Evolutionary conservation across 495 filamentous ascomycete species (phyloP).

Genomic region (Astrothelium macrocarpum): DNA sequence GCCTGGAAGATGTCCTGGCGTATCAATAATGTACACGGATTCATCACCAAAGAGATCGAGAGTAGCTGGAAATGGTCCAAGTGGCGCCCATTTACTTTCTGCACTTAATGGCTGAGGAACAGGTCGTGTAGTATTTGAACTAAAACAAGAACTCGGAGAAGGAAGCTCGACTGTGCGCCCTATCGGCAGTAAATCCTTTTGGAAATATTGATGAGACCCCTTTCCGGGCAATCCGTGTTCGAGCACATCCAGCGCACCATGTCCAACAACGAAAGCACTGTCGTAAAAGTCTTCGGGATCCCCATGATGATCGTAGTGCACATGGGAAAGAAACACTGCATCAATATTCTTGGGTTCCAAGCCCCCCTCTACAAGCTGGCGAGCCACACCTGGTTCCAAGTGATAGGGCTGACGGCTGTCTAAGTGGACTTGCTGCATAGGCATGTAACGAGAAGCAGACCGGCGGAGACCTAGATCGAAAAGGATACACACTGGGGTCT

Average conservation of each 20-base stretch:
- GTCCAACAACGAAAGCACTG: conserved; percentile 39
- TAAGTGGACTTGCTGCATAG: conserved; percentile 34
- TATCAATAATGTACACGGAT: conserved; percentile 27
- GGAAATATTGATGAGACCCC: conserved; percentile 29
- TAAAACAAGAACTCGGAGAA: conserved; percentile 4
- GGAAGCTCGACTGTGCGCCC: conserved; percentile 27
- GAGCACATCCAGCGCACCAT: conserved; percentile 37
- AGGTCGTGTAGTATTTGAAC: background rate
- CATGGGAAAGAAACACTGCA: conserved; percentile 39
- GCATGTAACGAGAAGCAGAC: conserved; percentile 33
- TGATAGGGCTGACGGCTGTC: conserved; percentile 31
- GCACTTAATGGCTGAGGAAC: background rate
- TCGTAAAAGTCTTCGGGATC: conserved; percentile 37
- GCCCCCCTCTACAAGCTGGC: conserved; percentile 28
- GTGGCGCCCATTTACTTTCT: conserved; percentile 19
- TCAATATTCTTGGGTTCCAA: conserved; percentile 31
- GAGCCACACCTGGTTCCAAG: conserved; percentile 32
- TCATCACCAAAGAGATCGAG: conserved; percentile 30
- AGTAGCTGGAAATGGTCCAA: conserved; percentile 25
- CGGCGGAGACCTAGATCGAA: conserved; percentile 44
- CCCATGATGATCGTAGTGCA: conserved; percentile 47
- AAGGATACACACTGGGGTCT: conserved; percentile 26
- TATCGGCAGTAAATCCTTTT: conserved; percentile 25
- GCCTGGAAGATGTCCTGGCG: conserved; percentile 30
- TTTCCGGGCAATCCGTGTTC: conserved; percentile 22